phyloP scores from a whole-genome alignment of 129 eudicot genomes.

The Flaveria bidentis region DNA sequence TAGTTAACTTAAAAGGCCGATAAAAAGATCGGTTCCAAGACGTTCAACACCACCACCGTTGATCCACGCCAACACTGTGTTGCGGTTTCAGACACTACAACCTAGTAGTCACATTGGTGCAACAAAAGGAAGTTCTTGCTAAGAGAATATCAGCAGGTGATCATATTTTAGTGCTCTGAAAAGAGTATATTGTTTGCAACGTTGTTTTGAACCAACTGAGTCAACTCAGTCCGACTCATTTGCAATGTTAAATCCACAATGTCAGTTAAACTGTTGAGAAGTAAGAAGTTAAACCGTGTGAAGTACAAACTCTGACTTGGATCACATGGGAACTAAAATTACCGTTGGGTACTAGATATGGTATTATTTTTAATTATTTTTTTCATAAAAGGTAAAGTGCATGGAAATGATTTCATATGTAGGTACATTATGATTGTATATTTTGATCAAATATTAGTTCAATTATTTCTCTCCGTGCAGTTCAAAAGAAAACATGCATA shows the following conservation, averaged over 20 bases:
- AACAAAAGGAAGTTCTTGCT: slow-evolving; percentile 43
- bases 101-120: slow-evolving; percentile 22
- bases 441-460: background rate
- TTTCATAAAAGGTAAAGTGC: background rate
- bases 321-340: background rate
- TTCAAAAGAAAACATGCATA: background rate
- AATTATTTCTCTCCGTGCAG: background rate
- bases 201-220: slow-evolving; percentile 5
- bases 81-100: slow-evolving; percentile 26
- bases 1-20: slow-evolving; percentile 33
- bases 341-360: background rate
- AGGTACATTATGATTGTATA: background rate
- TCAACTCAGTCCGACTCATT: slow-evolving; percentile 4
- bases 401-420: background rate
- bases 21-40: slow-evolving; percentile 16
- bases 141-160: slow-evolving; percentile 63
- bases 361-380: background rate
- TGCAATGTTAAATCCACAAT: slow-evolving; percentile 1
- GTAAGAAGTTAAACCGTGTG: background rate
- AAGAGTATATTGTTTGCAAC: background rate
- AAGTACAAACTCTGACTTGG: background rate
- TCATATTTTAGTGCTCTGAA: slow-evolving; percentile 37
- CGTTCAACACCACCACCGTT: slow-evolving; percentile 3
- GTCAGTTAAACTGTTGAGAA: background rate
- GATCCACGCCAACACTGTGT: background rate